Evolutionary conservation across 352 stramenopile species (phyloP), one percentile per base, ranked within the genome.

Genomic region (Globisporangium cederbergense): DNA sequence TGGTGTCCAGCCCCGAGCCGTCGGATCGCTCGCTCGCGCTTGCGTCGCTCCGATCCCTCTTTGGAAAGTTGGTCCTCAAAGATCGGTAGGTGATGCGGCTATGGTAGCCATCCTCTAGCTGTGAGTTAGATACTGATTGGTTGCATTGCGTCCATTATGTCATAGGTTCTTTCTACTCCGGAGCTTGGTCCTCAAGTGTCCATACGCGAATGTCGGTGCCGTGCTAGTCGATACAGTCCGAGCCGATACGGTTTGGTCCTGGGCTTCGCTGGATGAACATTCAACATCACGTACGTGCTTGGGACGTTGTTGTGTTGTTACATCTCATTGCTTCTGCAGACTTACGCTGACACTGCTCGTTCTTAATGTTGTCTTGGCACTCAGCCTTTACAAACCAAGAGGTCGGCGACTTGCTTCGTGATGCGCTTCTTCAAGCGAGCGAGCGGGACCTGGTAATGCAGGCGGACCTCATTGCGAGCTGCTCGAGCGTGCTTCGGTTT

Each of bases 191-290:
- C 57, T 83, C 14, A 74, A 78, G 40, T 94, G 85, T 47, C 85
- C 83, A 2, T 94, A 92, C 59, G 83, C 75, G 9, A 94, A 94
- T 20, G 79, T 91, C 13, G 64, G 69, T 10, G 85, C 85, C 5
- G 72, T 88, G 18, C 53, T 94, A 16, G 58, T 94, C 7, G 85
- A 94, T 71, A 74, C 73, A 58, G 58, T 89, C 36, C 78, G 85
- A 61, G 61, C 55, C 7, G 79, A 86, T 47, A 69, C 69, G 20
- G 77, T 89, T 11, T 50, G 64, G 7, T 59, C 40, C 0, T 93
- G 81, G 82, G 67, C 65, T 32, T 72, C 67, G 1, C 53, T 65
- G 11, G 60, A 74, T 14, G 20, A 22, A 5, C 57, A 13, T 4
- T 28, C 16, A 3, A 11, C 59, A 42, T 81, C 69, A 40, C 68